Evolutionary conservation across 306 rosid genomes (phyloP), one percentile per base, ranked within the genome.

Genomic region (Alnus rubra): DNA sequence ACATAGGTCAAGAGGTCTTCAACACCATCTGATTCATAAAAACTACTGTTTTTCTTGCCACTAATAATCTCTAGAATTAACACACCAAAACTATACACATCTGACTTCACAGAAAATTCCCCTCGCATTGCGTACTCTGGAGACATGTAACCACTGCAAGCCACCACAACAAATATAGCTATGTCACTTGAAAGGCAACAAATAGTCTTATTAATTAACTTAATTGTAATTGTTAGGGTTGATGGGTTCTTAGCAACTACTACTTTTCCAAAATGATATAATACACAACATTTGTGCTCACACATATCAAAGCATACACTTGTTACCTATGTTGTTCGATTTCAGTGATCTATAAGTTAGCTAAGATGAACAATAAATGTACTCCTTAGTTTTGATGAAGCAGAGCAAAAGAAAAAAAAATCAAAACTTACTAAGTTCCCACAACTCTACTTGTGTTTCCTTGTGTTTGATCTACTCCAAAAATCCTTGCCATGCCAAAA

Each of bases 401-500:
- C 3, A 56, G 7, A 56, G 31, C 13, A 23, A 0, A 23, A 58
- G 5, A 58, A 58, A n/a, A 19, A 18, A n/a, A n/a, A n/a, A n/a
- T 39, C 23, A 9, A 2, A n/a, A 16, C 77, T 50, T 59, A 81
- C 81, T 59, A 76, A 5, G 78, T 81, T 8, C 81, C 80, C 7
- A 81, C 81, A 30, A 76, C 13, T 15, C 51, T 69, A 28, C 52
- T 49, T 9, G 78, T 81, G 28, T 42, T 62, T 59, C 30, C 84
- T 42, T 71, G 84, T 37, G 81, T 81, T 71, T 81, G 81, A 71
- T 81, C 77, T 10, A 44, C 59, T 51, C 48, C n/a, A 56, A 81
- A 70, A 6, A 76, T 70, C n/a, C 81, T 76, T 12, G 81, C 84
- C 80, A 70, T 81, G 5, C 80, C 84, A 47, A 85, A 85, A 45